These are phyloP conservation scores for Avena eriantha DNA, from an alignment of 176 grass and related monocot genomes.

Conservation along the genomic window DNA sequence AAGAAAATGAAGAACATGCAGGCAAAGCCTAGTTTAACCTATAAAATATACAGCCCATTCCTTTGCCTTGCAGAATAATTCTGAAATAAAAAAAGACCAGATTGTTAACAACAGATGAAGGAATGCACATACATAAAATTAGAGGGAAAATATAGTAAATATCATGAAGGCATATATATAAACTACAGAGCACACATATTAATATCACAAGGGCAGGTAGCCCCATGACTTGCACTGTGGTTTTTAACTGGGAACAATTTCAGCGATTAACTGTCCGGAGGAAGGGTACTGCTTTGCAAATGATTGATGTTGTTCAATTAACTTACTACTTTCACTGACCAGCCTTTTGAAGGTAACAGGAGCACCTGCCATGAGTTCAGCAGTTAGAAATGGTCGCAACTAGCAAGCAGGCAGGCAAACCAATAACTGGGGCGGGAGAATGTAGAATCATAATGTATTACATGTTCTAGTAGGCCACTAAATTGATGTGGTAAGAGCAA, in stretches of 20 bases:
- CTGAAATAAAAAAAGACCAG: neutral
- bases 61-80: neutral
- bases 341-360: conserved; percentile 5
- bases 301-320: neutral
- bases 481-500: neutral
- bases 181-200: neutral
- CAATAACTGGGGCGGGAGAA: neutral
- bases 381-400: neutral
- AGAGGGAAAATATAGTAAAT: neutral
- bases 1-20: conserved; percentile 12
- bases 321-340: neutral
- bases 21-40: neutral
- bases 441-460: neutral
- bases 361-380: conserved; percentile 5
- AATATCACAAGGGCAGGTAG: conserved; percentile 3
- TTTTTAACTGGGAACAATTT: neutral
- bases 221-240: neutral
- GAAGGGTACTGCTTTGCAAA: neutral
- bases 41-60: conserved; percentile 8
- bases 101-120: conserved; percentile 10
- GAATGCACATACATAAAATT: neutral
- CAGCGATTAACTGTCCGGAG: neutral
- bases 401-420: neutral
- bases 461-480: neutral
- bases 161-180: neutral